phyloP scores from a whole-genome alignment of 169 alveolate species.

The Eimeria sp. region DNA sequence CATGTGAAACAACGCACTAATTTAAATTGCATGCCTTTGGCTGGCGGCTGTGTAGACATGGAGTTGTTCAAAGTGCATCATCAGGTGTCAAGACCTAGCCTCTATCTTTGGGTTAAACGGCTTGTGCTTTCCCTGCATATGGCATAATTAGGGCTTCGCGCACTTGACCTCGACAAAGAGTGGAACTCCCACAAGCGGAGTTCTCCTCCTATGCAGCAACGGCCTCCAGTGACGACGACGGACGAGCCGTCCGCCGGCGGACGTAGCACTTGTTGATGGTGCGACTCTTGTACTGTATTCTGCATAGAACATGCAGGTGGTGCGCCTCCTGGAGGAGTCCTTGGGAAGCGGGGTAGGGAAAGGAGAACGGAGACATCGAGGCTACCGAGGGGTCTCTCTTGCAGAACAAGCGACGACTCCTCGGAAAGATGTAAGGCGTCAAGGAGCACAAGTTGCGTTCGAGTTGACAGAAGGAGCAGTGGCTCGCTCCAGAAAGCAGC shows the following conservation, averaged over 20 bases:
- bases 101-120: neutral
- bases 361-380: slow-evolving; percentile 25
- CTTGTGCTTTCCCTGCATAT: neutral
- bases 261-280: neutral
- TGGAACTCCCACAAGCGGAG: slow-evolving; percentile 57
- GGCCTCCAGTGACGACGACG: slow-evolving; percentile 71
- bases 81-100: too few species aligned
- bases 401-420: neutral
- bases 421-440: slow-evolving; percentile 49
- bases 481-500: slow-evolving; percentile 46
- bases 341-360: neutral
- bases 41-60: neutral
- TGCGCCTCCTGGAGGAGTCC: neutral
- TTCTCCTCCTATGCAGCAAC: slow-evolving; percentile 75
- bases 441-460: slow-evolving; percentile 25
- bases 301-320: neutral
- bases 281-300: neutral
- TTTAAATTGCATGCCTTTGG: neutral
- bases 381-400: slow-evolving; percentile 42
- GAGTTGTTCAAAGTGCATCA: neutral
- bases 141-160: neutral
- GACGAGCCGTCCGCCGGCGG: neutral
- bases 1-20: neutral
- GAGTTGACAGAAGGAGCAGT: slow-evolving; percentile 24
- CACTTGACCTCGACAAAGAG: neutral